Conservation (phyloP, 2,329 filamentous ascomycete species). For the Colletotrichum sp. region DNA sequence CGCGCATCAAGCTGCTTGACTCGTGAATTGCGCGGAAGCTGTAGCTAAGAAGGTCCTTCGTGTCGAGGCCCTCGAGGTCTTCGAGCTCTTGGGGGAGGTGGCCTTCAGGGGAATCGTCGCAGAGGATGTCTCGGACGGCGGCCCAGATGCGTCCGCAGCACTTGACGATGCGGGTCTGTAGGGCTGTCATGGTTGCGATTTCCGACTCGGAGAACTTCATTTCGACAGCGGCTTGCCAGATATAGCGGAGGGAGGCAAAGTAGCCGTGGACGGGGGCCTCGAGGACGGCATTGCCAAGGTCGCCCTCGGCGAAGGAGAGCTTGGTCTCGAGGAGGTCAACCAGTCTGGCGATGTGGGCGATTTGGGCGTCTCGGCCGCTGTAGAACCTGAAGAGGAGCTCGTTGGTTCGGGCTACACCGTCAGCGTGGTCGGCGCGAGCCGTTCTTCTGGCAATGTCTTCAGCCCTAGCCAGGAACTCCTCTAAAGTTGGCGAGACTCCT, state of each 20-base stretch:
- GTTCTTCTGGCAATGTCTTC: constrained; percentile 69
- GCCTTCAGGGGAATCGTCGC: constrained; percentile 93
- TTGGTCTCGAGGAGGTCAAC: constrained; percentile 69
- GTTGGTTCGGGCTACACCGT: constrained; percentile 82
- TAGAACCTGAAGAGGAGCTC: constrained; percentile 71
- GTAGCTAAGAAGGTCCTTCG: constrained; percentile 91
- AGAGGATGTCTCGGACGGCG: constrained; percentile 78
- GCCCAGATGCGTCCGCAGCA: constrained; percentile 77
- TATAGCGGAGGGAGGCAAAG: constrained; percentile 68
- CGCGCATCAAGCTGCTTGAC: constrained; percentile 78
- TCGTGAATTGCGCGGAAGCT: constrained; percentile 96
- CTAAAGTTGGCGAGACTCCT: constrained; percentile 36
- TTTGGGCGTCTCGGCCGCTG: constrained; percentile 41
- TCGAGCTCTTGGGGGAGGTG: constrained; percentile 80
- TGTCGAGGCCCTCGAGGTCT: constrained; percentile 73
- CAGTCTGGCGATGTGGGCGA: constrained; percentile 61
- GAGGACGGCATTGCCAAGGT: constrained; percentile 71
- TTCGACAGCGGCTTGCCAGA: constrained; percentile 56
- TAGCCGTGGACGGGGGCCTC: constrained; percentile 72
- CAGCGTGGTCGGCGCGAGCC: constrained; percentile 88
- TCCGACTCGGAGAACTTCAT: constrained; percentile 42
- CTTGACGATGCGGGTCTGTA: constrained; percentile 62
- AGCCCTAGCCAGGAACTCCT: constrained; percentile 55
- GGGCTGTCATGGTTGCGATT: constrained; percentile 35
- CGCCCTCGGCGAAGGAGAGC: constrained; percentile 63